Base-by-base conservation (phyloP, 148 eudicot species). In the Rhododendron vialii region DNA sequence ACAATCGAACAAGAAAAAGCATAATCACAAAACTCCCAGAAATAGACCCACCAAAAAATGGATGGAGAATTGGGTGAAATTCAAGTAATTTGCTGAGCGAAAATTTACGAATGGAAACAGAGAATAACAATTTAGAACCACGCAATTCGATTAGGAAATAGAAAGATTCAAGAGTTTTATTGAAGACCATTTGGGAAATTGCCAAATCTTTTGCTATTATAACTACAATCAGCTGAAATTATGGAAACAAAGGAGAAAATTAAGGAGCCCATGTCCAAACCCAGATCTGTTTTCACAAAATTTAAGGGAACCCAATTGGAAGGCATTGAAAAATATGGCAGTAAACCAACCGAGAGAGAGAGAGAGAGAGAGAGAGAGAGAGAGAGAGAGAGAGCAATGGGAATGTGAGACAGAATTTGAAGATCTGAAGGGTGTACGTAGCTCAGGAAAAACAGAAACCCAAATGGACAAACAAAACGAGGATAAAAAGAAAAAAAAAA, bases 231-330 rank as follows among this genome's bases (percentile, higher is more conserved):
- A 47, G 20, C 55, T 24, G 26, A 47, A 47, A 47, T 22, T 30
- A 59, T 12, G 38, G 30, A n/a, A 48, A 48, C 33, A 4, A 51
- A 51, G 33, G 38, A 30, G 76, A 14, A 71, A 71, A 14, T 30
- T 14, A 71, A 30, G 41, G 38, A 30, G 8, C n/a, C 77, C n/a
- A 14, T 41, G 7, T 12, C 36, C 48, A 24, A 83, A 28, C 51
- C 41, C 43, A 83, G 85, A 83, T 83, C 85, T 83, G 61, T 10
- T 47, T 47, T 30, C 55, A 1, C 85, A 83, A 71, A 83, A 71
- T 38, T 14, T 15, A 71, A 65, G 61, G 3, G 20, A 48, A n/a
- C 45, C 79, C 78, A 30, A 36, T 71, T 71, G 79, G 61, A 28
- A 59, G 8, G 55, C 43, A 82, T 17, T 10, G n/a, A 24, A n/a